These are phyloP conservation scores for Taphrina pruni DNA, from an alignment of 1,139 yeast species.

Conservation along the genomic window DNA sequence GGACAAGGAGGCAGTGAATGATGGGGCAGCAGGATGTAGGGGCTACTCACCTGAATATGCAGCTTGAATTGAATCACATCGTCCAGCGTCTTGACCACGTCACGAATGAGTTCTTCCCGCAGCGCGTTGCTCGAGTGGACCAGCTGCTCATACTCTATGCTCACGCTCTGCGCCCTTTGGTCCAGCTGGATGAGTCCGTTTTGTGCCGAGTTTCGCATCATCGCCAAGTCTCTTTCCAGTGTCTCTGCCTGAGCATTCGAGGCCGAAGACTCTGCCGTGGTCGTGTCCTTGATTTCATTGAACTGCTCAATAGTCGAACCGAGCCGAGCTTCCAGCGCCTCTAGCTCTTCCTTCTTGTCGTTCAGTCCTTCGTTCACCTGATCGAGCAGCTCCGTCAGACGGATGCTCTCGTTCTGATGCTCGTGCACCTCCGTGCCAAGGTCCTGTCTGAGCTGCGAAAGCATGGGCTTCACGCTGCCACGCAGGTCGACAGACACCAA, in stretches of 20 bases:
- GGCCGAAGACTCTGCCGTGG: constrained; percentile 62
- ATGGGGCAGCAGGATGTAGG: too few relatives aligned
- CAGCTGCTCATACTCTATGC: constrained; percentile 63
- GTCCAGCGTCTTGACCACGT: constrained; percentile 64
- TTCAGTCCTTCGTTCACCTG: constrained; percentile 60
- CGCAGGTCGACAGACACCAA: constrained; percentile 54
- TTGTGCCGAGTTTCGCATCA: constrained; percentile 60
- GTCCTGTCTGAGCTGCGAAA: constrained; percentile 59
- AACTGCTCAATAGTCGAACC: constrained; percentile 61
- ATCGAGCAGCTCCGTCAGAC: constrained; percentile 67
- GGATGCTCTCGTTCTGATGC: constrained; percentile 65
- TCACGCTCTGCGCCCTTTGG: constrained; percentile 62
- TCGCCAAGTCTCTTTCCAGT: constrained; percentile 65
- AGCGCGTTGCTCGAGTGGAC: constrained; percentile 59
- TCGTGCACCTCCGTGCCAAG: constrained; percentile 60
- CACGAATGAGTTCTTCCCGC: constrained; percentile 60
- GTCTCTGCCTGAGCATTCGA: constrained; percentile 70
- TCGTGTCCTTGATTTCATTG: constrained; percentile 63
- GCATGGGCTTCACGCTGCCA: constrained; percentile 52
- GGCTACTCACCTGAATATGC: constrained; percentile 61
- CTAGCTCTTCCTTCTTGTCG: constrained; percentile 66
- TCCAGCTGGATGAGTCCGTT: constrained; percentile 64
- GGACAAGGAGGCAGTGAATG: too few relatives aligned
- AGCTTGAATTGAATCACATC: constrained; percentile 68
- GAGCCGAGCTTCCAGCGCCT: constrained; percentile 64